phyloP scores from a whole-genome alignment of 139 green algal genomes.

The Gonium pectorale region DNA sequence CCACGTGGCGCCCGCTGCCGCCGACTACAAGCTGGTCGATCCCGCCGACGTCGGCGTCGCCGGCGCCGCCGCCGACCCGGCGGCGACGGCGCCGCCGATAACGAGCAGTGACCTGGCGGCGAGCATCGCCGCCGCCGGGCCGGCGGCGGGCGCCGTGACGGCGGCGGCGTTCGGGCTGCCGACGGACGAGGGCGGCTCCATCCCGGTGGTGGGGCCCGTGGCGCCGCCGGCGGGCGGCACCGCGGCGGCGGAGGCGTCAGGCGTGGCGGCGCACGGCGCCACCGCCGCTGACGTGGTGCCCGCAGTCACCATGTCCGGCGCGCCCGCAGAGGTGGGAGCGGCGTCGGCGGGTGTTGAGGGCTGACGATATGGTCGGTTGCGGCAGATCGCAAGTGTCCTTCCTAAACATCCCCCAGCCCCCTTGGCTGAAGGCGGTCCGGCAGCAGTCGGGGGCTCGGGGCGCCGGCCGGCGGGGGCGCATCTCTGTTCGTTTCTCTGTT shows the following conservation, averaged over 20 bases:
- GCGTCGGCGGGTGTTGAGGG: background rate
- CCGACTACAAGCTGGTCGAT: background rate
- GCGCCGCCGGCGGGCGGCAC: background rate
- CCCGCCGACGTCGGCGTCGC: background rate
- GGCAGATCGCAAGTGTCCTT: background rate
- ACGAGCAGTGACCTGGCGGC: conserved; percentile 13
- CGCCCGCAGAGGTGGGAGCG: background rate
- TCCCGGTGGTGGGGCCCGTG: background rate
- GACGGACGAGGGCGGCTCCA: background rate
- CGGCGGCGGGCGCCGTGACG: conserved; percentile 22
- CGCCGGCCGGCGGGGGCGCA: background rate
- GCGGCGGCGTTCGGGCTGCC: background rate
- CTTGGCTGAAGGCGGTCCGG: background rate
- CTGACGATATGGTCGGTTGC: background rate
- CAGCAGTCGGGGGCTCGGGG: background rate
- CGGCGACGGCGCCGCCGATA: background rate
- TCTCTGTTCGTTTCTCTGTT: background rate
- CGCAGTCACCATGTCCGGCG: conserved; percentile 3
- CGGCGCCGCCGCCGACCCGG: background rate
- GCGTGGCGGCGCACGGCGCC: background rate
- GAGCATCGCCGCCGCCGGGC: conserved; percentile 10
- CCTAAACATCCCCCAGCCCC: too few relatives aligned
- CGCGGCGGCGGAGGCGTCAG: background rate
- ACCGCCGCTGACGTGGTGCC: background rate
- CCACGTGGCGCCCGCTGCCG: background rate